These are phyloP conservation scores for Rutstroemia sp. DNA, from an alignment of 2,329 filamentous ascomycete species.

Conservation along the genomic window DNA sequence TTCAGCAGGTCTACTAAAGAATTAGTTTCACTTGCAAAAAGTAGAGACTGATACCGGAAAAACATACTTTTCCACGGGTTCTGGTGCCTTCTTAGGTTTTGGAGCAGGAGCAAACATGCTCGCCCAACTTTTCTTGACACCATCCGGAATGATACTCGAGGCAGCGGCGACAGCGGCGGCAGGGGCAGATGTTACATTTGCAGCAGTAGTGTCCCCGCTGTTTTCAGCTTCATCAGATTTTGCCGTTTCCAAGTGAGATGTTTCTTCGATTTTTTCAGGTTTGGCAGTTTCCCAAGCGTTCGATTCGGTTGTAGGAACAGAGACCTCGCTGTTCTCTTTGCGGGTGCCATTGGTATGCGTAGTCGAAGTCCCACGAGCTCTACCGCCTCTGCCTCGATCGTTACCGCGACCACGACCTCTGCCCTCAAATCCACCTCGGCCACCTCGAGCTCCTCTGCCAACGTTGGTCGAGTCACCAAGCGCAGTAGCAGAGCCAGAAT, in stretches of 20 bases:
- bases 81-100: constrained; percentile 43
- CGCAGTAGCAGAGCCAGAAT: constrained; percentile 39
- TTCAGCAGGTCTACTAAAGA: constrained; percentile 22
- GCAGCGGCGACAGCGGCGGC: constrained; percentile 32
- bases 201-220: constrained; percentile 30
- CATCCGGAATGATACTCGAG: constrained; percentile 32
- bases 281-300: constrained; percentile 49
- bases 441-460: constrained; percentile 48
- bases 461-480: constrained; percentile 41
- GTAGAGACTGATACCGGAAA: neutral
- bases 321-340: constrained; percentile 49
- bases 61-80: constrained; percentile 28
- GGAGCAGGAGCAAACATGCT: constrained; percentile 63
- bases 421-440: constrained; percentile 50
- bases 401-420: constrained; percentile 54
- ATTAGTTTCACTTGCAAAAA: constrained; percentile 16
- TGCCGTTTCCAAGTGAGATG: constrained; percentile 20
- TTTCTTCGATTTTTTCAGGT: constrained; percentile 23
- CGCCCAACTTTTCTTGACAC: constrained; percentile 59
- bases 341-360: constrained; percentile 55
- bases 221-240: constrained; percentile 31
- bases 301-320: constrained; percentile 65
- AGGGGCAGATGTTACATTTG: constrained; percentile 29
- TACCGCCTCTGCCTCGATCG: constrained; percentile 52
- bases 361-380: constrained; percentile 56